Percentiles rank a stretch among this genome's conserved stretches.
Conservation (phyloP, 2,329 filamentous ascomycete species). For the Sphaerulina populicola region DNA sequence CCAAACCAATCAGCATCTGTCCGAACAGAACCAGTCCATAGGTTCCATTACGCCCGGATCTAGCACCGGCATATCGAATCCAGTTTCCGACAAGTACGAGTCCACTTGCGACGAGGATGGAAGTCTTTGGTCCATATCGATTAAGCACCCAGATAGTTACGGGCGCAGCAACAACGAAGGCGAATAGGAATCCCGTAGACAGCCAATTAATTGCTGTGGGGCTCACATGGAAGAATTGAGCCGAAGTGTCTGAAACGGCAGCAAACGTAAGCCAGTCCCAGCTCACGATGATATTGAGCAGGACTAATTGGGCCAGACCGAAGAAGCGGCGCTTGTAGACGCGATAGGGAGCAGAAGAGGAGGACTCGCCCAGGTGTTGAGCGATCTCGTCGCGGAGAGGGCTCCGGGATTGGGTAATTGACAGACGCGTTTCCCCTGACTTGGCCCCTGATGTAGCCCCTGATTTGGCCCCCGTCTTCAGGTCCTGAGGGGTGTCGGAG, state of each 20-base stretch:
- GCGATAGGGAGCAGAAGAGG: constrained; percentile 25
- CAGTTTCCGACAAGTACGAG: constrained; percentile 80
- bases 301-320: constrained; percentile 69
- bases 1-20: constrained; percentile 79
- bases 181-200: constrained; percentile 76
- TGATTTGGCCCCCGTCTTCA: background rate
- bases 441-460: background rate
- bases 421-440: background rate
- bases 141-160: constrained; percentile 68
- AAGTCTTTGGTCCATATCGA: constrained; percentile 62
- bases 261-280: constrained; percentile 98
- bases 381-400: constrained; percentile 8
- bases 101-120: constrained; percentile 64
- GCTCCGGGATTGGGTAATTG: constrained; percentile 1
- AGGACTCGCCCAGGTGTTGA: background rate
- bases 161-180: constrained; percentile 68
- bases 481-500: background rate
- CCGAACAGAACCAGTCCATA: constrained; percentile 80
- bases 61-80: constrained; percentile 47
- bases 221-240: constrained; percentile 65
- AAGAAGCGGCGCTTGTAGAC: constrained; percentile 86
- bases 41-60: constrained; percentile 40
- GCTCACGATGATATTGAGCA: constrained; percentile 86
- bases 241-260: constrained; percentile 65
- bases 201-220: constrained; percentile 86